phyloP scores from a whole-genome alignment of 495 filamentous ascomycete species.

The Immersiella caudata region DNA sequence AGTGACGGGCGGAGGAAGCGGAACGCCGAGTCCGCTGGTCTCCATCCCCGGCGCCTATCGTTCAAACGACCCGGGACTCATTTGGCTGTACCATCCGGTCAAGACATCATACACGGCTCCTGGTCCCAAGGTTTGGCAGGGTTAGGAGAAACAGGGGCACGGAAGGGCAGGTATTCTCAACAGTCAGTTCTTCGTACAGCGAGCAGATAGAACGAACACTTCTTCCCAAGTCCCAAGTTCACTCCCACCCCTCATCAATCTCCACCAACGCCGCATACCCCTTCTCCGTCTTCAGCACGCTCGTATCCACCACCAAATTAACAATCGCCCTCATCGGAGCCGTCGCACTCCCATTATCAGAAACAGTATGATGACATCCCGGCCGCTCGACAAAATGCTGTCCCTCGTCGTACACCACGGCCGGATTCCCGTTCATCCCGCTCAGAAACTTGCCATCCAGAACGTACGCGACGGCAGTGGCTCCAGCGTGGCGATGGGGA shows the following conservation, averaged over 20 bases:
- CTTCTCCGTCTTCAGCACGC: slow-evolving; percentile 13
- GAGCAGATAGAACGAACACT: too few species aligned
- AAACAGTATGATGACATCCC: slow-evolving; percentile 23
- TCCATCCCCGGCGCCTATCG: slow-evolving; percentile 42
- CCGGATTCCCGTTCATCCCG: slow-evolving; percentile 23
- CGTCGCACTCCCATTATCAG: slow-evolving; percentile 17
- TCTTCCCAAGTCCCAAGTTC: not conserved
- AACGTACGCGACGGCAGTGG: slow-evolving; percentile 20
- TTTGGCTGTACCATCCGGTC: slow-evolving; percentile 24
- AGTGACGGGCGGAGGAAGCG: slow-evolving; percentile 42
- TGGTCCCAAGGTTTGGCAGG: not conserved
- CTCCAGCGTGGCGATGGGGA: slow-evolving; percentile 19
- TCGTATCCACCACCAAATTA: slow-evolving; percentile 19
- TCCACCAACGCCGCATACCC: slow-evolving; percentile 23
- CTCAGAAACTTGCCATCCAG: slow-evolving; percentile 24
- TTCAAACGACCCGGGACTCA: slow-evolving; percentile 38
- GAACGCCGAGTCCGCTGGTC: slow-evolving; percentile 35
- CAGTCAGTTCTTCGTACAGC: too few species aligned
- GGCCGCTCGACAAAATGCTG: slow-evolving; percentile 21
- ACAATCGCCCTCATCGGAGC: slow-evolving; percentile 23
- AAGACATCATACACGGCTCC: not conserved
- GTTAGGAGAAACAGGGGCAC: not conserved
- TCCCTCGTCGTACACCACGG: slow-evolving; percentile 11
- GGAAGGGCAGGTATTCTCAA: too few species aligned
- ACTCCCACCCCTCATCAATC: slow-evolving; percentile 22